Percentiles rank a stretch among this genome's conserved stretches.
Conservation (phyloP, 1,284 basidiomycete species). For the Trichosporon sp. region DNA sequence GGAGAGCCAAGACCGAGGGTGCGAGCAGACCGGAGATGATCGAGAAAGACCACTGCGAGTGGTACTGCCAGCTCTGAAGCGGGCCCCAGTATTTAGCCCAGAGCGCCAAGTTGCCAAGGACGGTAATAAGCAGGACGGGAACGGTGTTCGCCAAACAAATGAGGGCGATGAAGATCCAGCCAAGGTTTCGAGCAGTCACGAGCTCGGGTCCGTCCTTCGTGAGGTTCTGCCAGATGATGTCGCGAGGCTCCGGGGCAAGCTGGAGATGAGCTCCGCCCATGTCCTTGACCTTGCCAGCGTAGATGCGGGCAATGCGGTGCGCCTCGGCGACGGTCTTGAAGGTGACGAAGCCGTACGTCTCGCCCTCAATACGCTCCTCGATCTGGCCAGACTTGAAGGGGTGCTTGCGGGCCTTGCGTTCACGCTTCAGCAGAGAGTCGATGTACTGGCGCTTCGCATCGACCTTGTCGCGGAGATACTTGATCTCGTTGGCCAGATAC, state of each 20-base stretch:
- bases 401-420: slow-evolving; percentile 37
- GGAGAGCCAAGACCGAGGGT: slow-evolving; percentile 76
- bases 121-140: slow-evolving; percentile 63
- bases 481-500: slow-evolving; percentile 67
- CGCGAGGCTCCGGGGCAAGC: slow-evolving; percentile 44
- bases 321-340: slow-evolving; percentile 90
- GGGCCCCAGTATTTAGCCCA: background rate
- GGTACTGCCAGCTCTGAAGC: background rate
- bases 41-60: slow-evolving; percentile 55
- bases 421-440: slow-evolving; percentile 52
- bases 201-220: slow-evolving; percentile 64
- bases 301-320: slow-evolving; percentile 45
- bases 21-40: slow-evolving; percentile 82
- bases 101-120: slow-evolving; percentile 66
- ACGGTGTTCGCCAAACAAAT: slow-evolving; percentile 91
- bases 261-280: slow-evolving; percentile 42
- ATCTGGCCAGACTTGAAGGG: slow-evolving; percentile 11
- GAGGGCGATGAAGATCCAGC: slow-evolving; percentile 65
- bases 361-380: slow-evolving; percentile 51
- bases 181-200: slow-evolving; percentile 61
- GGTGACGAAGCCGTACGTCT: slow-evolving; percentile 88
- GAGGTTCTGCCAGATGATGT: slow-evolving; percentile 76
- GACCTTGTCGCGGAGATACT: slow-evolving; percentile 59
- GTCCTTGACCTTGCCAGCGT: slow-evolving; percentile 42
- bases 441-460: slow-evolving; percentile 70